These are phyloP conservation scores for Plantago coronopus DNA, from an alignment of 305 asterid genomes.

Conservation along the genomic window DNA sequence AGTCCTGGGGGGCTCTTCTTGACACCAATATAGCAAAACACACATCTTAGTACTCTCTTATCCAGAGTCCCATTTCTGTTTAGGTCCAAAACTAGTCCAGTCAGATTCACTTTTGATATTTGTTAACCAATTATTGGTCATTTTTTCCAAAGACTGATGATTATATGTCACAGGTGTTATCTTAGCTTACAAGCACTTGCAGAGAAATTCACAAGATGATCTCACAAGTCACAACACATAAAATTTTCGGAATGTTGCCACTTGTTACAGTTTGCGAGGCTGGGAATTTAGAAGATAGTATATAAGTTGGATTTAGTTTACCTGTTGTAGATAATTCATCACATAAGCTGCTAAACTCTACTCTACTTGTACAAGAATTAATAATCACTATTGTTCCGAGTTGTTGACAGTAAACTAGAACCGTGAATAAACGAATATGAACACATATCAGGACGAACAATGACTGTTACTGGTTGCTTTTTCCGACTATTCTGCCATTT, in stretches of 20 bases:
- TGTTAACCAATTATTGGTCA: slow-evolving; percentile 7
- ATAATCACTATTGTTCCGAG: slow-evolving; percentile 2
- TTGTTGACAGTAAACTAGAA: neutral
- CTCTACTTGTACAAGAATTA: slow-evolving; percentile 3
- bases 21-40: slow-evolving; percentile 10
- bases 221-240: neutral
- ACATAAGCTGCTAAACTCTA: neutral
- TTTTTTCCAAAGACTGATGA: neutral
- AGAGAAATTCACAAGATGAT: neutral
- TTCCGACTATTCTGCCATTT: neutral
- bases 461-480: neutral
- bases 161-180: no score
- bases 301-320: no score
- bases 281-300: no score
- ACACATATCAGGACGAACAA: slow-evolving; percentile 8
- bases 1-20: neutral
- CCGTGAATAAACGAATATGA: slow-evolving; percentile 20
- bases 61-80: neutral
- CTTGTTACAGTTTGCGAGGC: no score
- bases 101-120: neutral
- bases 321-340: no score
- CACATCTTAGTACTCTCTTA: neutral
- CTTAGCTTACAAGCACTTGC: no score
- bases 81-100: neutral
- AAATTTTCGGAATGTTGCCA: neutral